Evolutionary conservation across 2,329 filamentous ascomycete species (phyloP).

Genomic region (Calycina herbarum): DNA sequence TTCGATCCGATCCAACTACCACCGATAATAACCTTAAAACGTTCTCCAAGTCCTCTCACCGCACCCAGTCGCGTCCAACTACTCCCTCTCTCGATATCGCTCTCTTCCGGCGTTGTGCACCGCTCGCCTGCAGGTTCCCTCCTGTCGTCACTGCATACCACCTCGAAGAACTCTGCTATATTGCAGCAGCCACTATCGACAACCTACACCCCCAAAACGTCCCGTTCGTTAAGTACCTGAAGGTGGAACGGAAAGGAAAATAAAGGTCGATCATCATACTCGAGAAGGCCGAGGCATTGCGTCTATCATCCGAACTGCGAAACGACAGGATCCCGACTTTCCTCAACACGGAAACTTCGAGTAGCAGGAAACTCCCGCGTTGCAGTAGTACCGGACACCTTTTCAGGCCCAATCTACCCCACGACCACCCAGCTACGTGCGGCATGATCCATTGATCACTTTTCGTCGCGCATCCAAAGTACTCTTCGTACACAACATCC

Average conservation of each 20-base stretch:
- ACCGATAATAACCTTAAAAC: not conserved
- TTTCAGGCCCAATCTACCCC: not conserved
- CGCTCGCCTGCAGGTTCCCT: slow-evolving; percentile 22
- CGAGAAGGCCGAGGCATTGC: not conserved
- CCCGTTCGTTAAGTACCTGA: not conserved
- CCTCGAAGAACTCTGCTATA: slow-evolving; percentile 19
- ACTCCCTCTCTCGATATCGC: slow-evolving; percentile 17
- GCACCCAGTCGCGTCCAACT: not conserved
- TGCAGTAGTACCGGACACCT: not conserved
- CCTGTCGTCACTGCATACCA: slow-evolving; percentile 17
- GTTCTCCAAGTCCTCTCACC: not conserved
- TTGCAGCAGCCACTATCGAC: slow-evolving; percentile 14
- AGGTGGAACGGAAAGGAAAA: slow-evolving; percentile 16
- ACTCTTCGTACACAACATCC: not conserved
- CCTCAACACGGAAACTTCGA: not conserved
- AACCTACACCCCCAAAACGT: slow-evolving; percentile 3
- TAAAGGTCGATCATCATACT: not conserved
- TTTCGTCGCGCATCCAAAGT: slow-evolving; percentile 13
- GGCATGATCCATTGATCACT: slow-evolving; percentile 4
- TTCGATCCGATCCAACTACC: not conserved
- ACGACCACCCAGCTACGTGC: not conserved
- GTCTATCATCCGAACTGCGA: not conserved
- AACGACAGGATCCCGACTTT: slow-evolving; percentile 7
- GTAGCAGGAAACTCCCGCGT: not conserved
- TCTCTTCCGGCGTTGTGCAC: slow-evolving; percentile 22